These are phyloP conservation scores for Spathaspora hagerdaliae DNA, from an alignment of 805 yeast genomes.

Conservation along the genomic window DNA sequence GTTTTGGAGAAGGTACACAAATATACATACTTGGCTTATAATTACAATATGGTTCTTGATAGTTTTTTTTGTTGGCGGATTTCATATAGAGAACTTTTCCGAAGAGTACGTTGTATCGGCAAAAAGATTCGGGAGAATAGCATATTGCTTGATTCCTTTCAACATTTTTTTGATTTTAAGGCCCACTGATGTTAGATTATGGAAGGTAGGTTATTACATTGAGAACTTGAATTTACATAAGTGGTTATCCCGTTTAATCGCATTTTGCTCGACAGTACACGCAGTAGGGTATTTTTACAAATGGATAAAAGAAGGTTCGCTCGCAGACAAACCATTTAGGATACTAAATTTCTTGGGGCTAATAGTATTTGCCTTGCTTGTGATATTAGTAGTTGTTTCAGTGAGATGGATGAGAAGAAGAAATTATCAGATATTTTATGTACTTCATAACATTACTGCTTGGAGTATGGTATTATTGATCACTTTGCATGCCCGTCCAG, in stretches of 20 bases:
- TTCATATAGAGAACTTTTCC: slow-evolving; percentile 29
- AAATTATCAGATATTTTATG: slow-evolving; percentile 51
- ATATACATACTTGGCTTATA: slow-evolving; percentile 30
- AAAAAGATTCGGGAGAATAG: slow-evolving; percentile 61
- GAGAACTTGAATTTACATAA: slow-evolving; percentile 58
- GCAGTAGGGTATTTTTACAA: slow-evolving; percentile 46
- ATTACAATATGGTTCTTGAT: slow-evolving; percentile 32
- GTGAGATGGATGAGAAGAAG: slow-evolving; percentile 45
- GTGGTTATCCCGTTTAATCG: slow-evolving; percentile 63
- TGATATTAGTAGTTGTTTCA: slow-evolving; percentile 42
- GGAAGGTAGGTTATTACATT: slow-evolving; percentile 42
- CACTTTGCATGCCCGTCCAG: slow-evolving; percentile 68
- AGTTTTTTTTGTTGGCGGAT: slow-evolving; percentile 23
- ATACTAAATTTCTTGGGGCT: slow-evolving; percentile 52
- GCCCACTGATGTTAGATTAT: slow-evolving; percentile 35
- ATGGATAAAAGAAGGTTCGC: slow-evolving; percentile 42
- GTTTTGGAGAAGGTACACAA: slow-evolving; percentile 15
- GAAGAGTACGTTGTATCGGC: slow-evolving; percentile 30
- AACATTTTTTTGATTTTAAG: slow-evolving; percentile 52
- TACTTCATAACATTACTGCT: slow-evolving; percentile 51
- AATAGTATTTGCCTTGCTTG: slow-evolving; percentile 30
- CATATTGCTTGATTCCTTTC: slow-evolving; percentile 56
- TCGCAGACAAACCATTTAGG: slow-evolving; percentile 27
- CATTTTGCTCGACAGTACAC: slow-evolving; percentile 46
- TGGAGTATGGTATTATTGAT: slow-evolving; percentile 42